These are phyloP conservation scores for Elsinoe perseae DNA, from an alignment of 2,329 filamentous ascomycete species.

Conservation along the genomic window DNA sequence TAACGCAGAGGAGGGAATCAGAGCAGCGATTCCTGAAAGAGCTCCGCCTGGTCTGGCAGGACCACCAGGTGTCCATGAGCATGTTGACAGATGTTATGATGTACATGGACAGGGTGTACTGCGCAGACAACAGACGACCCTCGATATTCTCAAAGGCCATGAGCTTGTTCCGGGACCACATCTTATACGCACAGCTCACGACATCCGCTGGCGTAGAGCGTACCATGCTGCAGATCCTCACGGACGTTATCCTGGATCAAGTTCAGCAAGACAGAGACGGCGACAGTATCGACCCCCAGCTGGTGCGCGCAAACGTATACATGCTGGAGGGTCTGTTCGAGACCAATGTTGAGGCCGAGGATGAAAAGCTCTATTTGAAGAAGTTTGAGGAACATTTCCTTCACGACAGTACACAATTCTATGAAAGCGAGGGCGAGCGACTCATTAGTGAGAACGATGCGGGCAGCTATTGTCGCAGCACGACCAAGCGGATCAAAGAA, in stretches of 20 bases:
- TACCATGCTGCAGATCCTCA: conserved; percentile 65
- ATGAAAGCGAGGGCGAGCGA: conserved; percentile 63
- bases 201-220: conserved; percentile 36
- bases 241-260: conserved; percentile 77
- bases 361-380: conserved; percentile 73
- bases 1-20: conserved; percentile 67
- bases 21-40: conserved; percentile 76
- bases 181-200: conserved; percentile 57
- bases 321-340: conserved; percentile 91
- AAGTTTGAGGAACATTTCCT: conserved; percentile 77
- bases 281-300: conserved; percentile 73
- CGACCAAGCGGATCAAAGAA: conserved; percentile 65
- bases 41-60: conserved; percentile 72
- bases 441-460: conserved; percentile 73
- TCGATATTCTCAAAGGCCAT: conserved; percentile 81
- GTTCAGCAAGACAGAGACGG: conserved; percentile 88
- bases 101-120: conserved; percentile 89
- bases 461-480: conserved; percentile 70
- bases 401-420: conserved; percentile 62
- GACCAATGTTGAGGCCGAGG: conserved; percentile 66
- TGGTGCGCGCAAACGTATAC: conserved; percentile 74
- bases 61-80: conserved; percentile 86
- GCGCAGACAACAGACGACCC: conserved; percentile 61
- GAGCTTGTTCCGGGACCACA: conserved; percentile 77
- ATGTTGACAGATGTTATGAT: conserved; percentile 93